Evolutionary conservation across 345 rosid genomes (phyloP), one percentile per base, ranked within the genome.

Genomic region (Carallia pectinifolia): DNA sequence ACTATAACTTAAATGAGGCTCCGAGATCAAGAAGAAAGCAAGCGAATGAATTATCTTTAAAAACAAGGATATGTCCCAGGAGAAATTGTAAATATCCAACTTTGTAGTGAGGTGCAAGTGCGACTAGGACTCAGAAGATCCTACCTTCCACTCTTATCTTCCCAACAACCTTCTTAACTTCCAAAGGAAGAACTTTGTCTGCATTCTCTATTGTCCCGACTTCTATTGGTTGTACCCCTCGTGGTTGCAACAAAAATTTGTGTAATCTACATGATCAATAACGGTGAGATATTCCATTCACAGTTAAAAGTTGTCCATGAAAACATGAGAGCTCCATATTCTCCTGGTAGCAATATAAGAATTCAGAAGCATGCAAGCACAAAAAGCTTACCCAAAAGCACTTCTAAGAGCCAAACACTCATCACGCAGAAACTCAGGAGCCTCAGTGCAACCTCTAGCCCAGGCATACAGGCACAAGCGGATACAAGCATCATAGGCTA

Each of bases 401-500:
- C 82, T 87, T 64, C 97, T 87, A 23, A 95, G 92, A 80, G 89
- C 77, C 61, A 91, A 85, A 69, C 99, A 95, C 79, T 91, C 97
- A 68, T 95, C 92, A 44, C 83, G 81, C 69, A 95, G 84, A 86
- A 95, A 95, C 79, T 87, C 93, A 68, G 97, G 95, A 80, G 99
- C 99, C 81, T 91, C 97, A 15, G 89, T 76, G 78, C 93, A 90
- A 53, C 90, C 97, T 77, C 78, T 85, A 64, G 96, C 93, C 99
- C 97, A 95, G 38, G 89, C 85, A 75, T 80, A 77, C 60, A 91
- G 83, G 74, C 97, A 91, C 54, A 91, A 76, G 37, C 99, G 92
- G 66, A 92, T 86, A 67, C 97, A 95, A 74, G 99, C 99, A 82
- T 95, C 99, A 81, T 95, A 90, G 48, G 99, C 86, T 71, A 94